phyloP scores from a whole-genome alignment of 225 moss, liverwort and hornwort species.

The Sphagnum tenellum region DNA sequence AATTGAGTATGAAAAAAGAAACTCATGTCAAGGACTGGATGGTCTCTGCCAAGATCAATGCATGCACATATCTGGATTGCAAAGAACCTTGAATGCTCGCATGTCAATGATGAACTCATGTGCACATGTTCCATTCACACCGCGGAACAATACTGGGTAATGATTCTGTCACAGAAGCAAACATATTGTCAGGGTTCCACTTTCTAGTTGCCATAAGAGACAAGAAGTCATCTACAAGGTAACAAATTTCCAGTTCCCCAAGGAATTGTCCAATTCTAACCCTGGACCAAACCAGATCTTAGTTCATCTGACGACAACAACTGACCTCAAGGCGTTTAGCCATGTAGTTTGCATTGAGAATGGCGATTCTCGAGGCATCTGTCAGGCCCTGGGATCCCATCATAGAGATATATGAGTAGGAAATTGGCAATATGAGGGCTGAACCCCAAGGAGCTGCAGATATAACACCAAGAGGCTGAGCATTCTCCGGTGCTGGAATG shows the following conservation, averaged over 20 bases:
- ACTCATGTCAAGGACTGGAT: too few species aligned
- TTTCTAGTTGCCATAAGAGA: too few species aligned
- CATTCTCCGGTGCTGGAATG: slow-evolving; percentile 64
- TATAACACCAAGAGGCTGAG: slow-evolving; percentile 69
- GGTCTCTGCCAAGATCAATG: slow-evolving; percentile 22
- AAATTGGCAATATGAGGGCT: slow-evolving; percentile 92
- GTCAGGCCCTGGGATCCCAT: slow-evolving; percentile 93
- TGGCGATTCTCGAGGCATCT: slow-evolving; percentile 86
- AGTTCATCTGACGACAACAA: not conserved
- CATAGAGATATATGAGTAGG: slow-evolving; percentile 77
- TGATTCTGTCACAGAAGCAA: slow-evolving; percentile 34
- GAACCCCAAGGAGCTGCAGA: slow-evolving; percentile 94
- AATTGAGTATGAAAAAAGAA: too few species aligned
- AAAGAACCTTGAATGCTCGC: slow-evolving; percentile 69
- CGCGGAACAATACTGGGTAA: slow-evolving; percentile 78
- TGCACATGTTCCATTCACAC: slow-evolving; percentile 84
- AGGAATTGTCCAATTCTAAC: not conserved
- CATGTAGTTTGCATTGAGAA: slow-evolving; percentile 98
- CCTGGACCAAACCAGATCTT: not conserved
- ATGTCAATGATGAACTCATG: slow-evolving; percentile 98
- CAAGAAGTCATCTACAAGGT: too few species aligned
- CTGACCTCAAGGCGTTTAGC: slow-evolving; percentile 80
- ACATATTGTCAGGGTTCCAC: too few species aligned
- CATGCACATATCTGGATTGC: slow-evolving; percentile 55
- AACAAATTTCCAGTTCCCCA: too few species aligned